Percentiles rank a stretch among this genome's conserved stretches.
phyloP scores from a whole-genome alignment of 1,139 yeast genomes.

The Yamadazyma aaseri region DNA sequence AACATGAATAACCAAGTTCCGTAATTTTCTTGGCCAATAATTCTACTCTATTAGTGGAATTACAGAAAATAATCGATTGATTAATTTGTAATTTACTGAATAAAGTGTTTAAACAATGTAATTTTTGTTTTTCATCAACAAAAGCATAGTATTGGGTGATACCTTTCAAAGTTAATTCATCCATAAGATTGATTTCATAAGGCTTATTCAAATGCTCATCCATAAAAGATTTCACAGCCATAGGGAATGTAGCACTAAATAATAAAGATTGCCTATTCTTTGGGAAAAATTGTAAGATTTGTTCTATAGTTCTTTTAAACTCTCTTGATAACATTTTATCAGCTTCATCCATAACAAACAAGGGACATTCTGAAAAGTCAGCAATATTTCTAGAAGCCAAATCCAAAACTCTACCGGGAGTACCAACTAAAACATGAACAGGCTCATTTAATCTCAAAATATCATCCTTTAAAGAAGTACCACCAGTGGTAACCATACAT shows the following conservation, averaged over 20 bases:
- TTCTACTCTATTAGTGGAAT: conserved; percentile 95
- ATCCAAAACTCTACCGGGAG: conserved; percentile 96
- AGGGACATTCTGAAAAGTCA: conserved; percentile 81
- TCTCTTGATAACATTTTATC: conserved; percentile 94
- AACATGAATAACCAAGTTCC: conserved; percentile 94
- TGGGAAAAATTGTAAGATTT: conserved; percentile 82
- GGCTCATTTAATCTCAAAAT: conserved; percentile 89
- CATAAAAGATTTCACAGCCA: conserved; percentile 91
- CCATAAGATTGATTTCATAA: conserved; percentile 95
- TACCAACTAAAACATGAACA: conserved; percentile 88
- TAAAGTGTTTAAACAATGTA: conserved; percentile 92
- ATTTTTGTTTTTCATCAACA: conserved; percentile 93
- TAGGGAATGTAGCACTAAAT: conserved; percentile 95
- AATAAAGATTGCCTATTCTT: conserved; percentile 77
- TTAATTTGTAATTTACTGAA: conserved; percentile 93
- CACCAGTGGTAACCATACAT: conserved; percentile 99
- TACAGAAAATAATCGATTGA: conserved; percentile 95
- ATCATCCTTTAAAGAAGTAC: conserved; percentile 92
- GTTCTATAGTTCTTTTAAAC: conserved; percentile 85
- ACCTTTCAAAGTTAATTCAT: conserved; percentile 93
- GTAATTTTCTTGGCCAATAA: conserved; percentile 93
- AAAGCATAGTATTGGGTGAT: conserved; percentile 96
- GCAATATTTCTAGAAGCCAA: conserved; percentile 86
- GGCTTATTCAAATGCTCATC: conserved; percentile 88
- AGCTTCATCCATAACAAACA: conserved; percentile 98